Conservation (phyloP, 257 asterid species). For the Ilex asprella region DNA sequence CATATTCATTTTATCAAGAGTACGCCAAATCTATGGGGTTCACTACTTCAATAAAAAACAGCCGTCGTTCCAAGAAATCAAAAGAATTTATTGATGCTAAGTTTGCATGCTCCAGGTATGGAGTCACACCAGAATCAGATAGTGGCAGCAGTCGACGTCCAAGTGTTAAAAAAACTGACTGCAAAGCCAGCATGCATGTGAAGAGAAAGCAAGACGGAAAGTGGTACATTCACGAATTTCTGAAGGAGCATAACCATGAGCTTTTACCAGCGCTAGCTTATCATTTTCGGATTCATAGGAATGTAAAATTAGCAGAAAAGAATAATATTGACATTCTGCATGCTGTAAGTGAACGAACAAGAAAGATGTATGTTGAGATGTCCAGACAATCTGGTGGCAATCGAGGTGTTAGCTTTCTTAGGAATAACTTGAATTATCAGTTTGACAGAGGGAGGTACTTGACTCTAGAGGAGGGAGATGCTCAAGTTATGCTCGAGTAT, state of each 20-base stretch:
- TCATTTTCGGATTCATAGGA: constrained; percentile 87
- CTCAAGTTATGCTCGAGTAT: constrained; percentile 69
- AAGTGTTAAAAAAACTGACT: constrained; percentile 74
- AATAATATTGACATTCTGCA: constrained; percentile 81
- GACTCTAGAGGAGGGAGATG: constrained; percentile 86
- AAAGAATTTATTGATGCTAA: constrained; percentile 96
- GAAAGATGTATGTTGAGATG: constrained; percentile 97
- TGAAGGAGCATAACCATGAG: constrained; percentile 93
- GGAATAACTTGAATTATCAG: constrained; percentile 46
- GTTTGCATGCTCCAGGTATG: constrained; percentile 93
- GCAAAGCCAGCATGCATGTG: constrained; percentile 97
- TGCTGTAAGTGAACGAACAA: constrained; percentile 89
- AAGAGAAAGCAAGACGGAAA: constrained; percentile 86
- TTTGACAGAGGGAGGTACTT: constrained; percentile 53
- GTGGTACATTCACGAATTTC: constrained; percentile 85
- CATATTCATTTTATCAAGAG: constrained; percentile 87
- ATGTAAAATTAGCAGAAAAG: constrained; percentile 83
- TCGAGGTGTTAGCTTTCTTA: constrained; percentile 25
- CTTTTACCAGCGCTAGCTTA: constrained; percentile 95
- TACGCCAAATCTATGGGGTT: constrained; percentile 98
- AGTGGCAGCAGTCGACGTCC: constrained; percentile 69
- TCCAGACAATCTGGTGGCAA: constrained; percentile 61
- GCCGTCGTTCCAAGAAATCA: constrained; percentile 92
- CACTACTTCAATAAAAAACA: constrained; percentile 92
- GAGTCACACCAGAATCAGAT: constrained; percentile 87